Conservation (phyloP, 2,329 filamentous ascomycete species). For the Aspergillus alliaceus region DNA sequence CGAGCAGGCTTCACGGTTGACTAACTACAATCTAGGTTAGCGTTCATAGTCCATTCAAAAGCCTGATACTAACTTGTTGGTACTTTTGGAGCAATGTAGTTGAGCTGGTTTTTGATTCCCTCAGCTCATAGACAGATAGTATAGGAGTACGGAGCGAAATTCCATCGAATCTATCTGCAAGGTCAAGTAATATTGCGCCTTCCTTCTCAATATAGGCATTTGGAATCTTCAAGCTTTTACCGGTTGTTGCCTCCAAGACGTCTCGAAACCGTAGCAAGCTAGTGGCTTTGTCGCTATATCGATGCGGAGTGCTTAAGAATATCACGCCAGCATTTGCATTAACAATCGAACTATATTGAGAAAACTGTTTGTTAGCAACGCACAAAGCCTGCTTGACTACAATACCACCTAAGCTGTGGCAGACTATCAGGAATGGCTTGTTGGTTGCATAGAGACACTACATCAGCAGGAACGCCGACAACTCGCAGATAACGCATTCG, state of each 20-base stretch:
- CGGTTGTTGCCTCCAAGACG: background rate
- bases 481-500: background rate
- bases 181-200: slow-evolving; percentile 1
- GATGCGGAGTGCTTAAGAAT: slow-evolving; percentile 5
- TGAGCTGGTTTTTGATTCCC: slow-evolving; percentile 5
- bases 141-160: slow-evolving; percentile 6
- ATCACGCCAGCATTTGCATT: slow-evolving; percentile 4
- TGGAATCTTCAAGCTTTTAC: background rate
- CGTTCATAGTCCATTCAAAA: background rate
- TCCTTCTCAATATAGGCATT: background rate
- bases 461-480: background rate
- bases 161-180: slow-evolving; percentile 5
- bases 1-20: background rate
- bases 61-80: background rate
- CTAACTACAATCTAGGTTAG: background rate
- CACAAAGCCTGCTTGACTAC: slow-evolving; percentile 7
- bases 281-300: background rate
- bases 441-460: background rate
- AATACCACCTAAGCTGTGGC: slow-evolving; percentile 2
- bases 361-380: slow-evolving; percentile 5
- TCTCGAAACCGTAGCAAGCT: background rate
- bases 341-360: slow-evolving; percentile 1
- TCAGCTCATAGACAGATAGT: slow-evolving; percentile 1
- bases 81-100: background rate
- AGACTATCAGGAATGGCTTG: slow-evolving; percentile 1